phyloP scores from a whole-genome alignment of 2,329 filamentous ascomycete genomes.

The Daldinia sp. region DNA sequence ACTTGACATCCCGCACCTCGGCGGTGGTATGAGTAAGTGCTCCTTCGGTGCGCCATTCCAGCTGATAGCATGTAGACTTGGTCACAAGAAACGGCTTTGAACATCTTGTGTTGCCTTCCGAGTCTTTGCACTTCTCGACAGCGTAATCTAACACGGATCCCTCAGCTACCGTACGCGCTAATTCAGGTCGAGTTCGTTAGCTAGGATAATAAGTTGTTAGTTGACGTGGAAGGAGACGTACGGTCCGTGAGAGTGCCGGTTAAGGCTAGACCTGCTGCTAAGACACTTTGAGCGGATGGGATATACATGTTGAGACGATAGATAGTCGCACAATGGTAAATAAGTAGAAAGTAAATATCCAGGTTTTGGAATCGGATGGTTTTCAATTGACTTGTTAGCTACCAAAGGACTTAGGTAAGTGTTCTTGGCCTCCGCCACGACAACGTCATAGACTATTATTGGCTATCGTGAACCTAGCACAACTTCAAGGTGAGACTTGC shows the following conservation, averaged over 20 bases:
- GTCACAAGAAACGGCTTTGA: conserved; percentile 52
- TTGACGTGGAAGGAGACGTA: no score
- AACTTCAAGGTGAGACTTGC: background rate
- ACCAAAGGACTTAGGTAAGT: background rate
- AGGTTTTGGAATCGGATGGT: background rate
- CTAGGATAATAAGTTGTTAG: background rate
- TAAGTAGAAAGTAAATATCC: background rate
- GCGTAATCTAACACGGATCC: conserved; percentile 54
- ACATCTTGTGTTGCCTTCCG: conserved; percentile 51
- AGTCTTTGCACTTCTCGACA: conserved; percentile 52
- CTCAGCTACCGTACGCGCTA: conserved; percentile 42
- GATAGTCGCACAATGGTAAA: background rate
- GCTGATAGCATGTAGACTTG: conserved; percentile 51
- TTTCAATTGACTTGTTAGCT: background rate
- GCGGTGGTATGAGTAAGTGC: conserved; percentile 49
- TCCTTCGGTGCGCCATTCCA: conserved; percentile 53
- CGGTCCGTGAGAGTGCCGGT: conserved; percentile 37
- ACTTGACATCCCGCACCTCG: conserved; percentile 44
- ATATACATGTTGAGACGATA: conserved; percentile 40
- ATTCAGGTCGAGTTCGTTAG: background rate
- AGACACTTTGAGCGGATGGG: conserved; percentile 42
- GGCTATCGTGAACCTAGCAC: background rate
- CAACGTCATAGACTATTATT: conserved; percentile 13
- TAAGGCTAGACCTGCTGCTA: conserved; percentile 43
- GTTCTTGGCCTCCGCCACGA: conserved; percentile 8